Percentiles rank a stretch among this genome's conserved stretches.
phyloP scores from a whole-genome alignment of 495 filamentous ascomycete species.

The Neurospora tetraspora region DNA sequence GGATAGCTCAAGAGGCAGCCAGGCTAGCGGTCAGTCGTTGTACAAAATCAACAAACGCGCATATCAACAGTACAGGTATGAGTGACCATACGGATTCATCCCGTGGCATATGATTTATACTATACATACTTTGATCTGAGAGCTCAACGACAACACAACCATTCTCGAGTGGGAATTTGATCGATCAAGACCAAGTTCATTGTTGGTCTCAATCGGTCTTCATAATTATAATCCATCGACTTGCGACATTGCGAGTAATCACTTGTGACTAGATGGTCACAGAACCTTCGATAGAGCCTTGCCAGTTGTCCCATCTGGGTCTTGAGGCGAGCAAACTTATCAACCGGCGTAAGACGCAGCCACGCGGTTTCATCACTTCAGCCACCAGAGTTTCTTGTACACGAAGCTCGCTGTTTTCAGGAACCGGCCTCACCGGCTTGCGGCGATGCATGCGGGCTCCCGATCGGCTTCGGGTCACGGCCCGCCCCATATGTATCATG shows the following conservation, averaged over 20 bases:
- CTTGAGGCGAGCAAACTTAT: neutral
- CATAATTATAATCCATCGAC: too few relatives aligned
- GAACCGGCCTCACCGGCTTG: neutral
- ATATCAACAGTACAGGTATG: neutral
- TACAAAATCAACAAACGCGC: neutral
- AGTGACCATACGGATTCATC: neutral
- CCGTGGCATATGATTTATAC: neutral
- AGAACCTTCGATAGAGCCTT: neutral
- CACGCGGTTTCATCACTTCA: neutral
- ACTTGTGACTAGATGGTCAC: neutral
- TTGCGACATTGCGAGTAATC: too few relatives aligned
- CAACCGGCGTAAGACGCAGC: neutral
- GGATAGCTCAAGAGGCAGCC: neutral
- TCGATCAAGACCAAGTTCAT: neutral
- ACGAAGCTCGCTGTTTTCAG: neutral
- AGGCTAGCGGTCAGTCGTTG: neutral
- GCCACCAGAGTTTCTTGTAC: neutral
- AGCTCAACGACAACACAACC: neutral
- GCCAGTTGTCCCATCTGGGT: neutral
- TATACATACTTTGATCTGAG: neutral
- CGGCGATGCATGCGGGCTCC: neutral
- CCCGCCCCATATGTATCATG: neutral
- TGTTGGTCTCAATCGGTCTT: too few relatives aligned
- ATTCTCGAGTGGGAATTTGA: neutral
- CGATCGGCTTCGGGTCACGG: neutral